Evolutionary conservation across 225 moss, liverwort and hornwort genomes (phyloP).

Genomic region (Ulota crispa): DNA sequence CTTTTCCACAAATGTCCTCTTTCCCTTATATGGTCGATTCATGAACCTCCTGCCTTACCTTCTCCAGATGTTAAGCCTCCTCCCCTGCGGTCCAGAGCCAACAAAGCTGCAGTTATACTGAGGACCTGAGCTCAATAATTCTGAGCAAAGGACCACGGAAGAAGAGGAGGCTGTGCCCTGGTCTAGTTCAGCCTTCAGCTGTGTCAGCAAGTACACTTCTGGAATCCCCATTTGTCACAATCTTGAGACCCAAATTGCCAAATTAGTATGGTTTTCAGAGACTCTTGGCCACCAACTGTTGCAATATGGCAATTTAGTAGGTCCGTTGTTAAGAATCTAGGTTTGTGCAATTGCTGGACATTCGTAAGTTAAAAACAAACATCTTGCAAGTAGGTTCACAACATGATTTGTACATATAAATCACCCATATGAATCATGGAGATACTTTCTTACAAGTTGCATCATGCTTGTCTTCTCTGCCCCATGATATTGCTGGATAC

Average conservation of each 20-base stretch:
- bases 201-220: background rate
- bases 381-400: no score
- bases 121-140: conserved; percentile 31
- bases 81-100: no score
- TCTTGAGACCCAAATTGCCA: background rate
- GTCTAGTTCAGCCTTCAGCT: background rate
- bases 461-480: background rate
- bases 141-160: background rate
- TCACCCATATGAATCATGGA: background rate
- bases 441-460: background rate
- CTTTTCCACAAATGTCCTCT: no score
- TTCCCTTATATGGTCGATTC: no score
- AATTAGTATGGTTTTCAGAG: no score
- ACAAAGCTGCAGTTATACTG: conserved; percentile 36
- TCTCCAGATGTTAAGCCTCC: no score
- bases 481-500: background rate
- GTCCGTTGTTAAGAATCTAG: background rate
- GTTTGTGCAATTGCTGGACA: background rate
- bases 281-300: background rate
- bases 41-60: no score
- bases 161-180: background rate
- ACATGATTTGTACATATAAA: no score
- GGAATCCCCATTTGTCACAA: background rate
- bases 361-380: background rate
- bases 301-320: background rate